Base-by-base conservation (phyloP, 805 yeast species). In the Candida broadrunensis region DNA sequence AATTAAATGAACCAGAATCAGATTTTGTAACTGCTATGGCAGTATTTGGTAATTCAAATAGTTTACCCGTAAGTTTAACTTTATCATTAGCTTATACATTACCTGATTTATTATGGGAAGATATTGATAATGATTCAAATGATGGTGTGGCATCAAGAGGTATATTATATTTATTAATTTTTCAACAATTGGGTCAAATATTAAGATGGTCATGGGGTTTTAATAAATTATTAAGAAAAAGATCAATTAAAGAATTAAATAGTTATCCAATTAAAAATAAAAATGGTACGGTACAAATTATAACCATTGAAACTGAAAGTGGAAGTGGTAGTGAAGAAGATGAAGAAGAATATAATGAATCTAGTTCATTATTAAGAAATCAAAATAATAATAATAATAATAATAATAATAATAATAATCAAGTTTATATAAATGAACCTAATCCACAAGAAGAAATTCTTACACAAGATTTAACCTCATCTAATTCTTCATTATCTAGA, bases 21-120 rank as follows among this genome's bases (percentile, higher is more conserved):
- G 90, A 91, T 65, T 91, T 88, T 54, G 97, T 93, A 37, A 85
- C 95, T 17, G 98, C 97, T 2, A 93, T 93, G 95, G 88, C 93
- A 2, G 96, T 90, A 5, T 91, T 91, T 65, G 98, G 97, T 39
- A 93, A 91, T 65, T 88, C 96, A 33, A 91, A 91, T 69, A 86
- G 96, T 9, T 75, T 91, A 41, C 98, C 99, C 0, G 98, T 91
- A 1, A 88, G 97, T 0, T 73, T 93, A 49, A 85, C 93, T 1
- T 68, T 93, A 42, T 83, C 95, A 1, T 68, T 85, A 47, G 81
- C 90, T 1, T 83, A 82, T 56, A 81, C 91, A 0, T 67, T 85
- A 44, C 95, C 93, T 2, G 79, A 81, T 47, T 68, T 85, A 44
- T 75, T 80, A 37, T 85, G 95, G 95, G 86, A 81, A 42, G 84